Base-by-base conservation (phyloP, 163 green algal species). In the Volvox carteri region DNA sequence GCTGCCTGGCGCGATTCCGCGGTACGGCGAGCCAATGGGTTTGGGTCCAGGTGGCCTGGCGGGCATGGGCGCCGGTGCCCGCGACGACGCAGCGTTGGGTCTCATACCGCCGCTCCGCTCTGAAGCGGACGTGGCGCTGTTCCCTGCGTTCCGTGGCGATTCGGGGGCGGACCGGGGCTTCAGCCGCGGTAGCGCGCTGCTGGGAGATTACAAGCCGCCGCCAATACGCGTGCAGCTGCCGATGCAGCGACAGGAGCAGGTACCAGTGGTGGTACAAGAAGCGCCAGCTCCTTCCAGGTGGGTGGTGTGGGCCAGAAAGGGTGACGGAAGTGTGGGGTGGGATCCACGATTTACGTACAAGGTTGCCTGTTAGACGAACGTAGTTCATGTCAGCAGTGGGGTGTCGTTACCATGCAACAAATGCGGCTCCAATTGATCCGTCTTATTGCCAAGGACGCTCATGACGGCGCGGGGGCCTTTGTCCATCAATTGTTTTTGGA, bases 51-150 rank as follows among this genome's bases (percentile, higher is more conserved):
- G 74, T 16, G 73, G 73, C 44, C 42, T 80, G 14, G 18, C 73
- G 46, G 74, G 72, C 70, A 58, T 78, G 70, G 70, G 70, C 41
- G 44, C 54, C 25, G 46, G 60, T 46, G 60, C 62, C 42, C 25
- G 4, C 77, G 67, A 84, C 42, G 62, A 89, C 30, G 81, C 94
- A 16, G 25, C 97, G 28, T 94, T 98, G 56, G 93, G 95, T 48
- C 93, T 98, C n/a, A 96, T 98, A 90, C 96, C 96, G 1, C 92
- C 94, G 4, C 91, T 97, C 68, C 92, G 93, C n/a, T 79, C 81
- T 54, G 91, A 91, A 14, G 30, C 91, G 84, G 93, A 91, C 33
- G 46, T 76, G 33, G 67, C 44, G 56, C 79, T 86, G 41, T 86
- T 91, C 68, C 68, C 86, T 18, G 41, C 86, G 12, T 90, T 93